Conservation (phyloP, 2,329 filamentous ascomycete genomes). For the Ustulina deusta region DNA sequence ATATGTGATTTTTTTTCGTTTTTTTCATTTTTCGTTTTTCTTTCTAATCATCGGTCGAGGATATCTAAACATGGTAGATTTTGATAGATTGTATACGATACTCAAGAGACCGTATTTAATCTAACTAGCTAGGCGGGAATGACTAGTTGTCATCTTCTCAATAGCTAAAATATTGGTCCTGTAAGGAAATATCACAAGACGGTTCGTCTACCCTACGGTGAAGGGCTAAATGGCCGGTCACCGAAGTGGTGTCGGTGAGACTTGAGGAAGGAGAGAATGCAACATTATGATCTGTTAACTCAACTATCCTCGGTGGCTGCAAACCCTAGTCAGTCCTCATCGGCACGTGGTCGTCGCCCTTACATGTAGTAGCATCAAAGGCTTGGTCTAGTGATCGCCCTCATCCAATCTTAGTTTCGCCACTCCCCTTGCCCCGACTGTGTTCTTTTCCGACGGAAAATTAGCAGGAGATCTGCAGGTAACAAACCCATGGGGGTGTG, state of each 20-base stretch:
- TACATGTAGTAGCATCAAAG: conserved; percentile 22
- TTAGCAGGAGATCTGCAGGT: not conserved
- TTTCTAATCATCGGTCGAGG: not conserved
- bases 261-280: conserved; percentile 5
- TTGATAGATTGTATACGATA: not conserved
- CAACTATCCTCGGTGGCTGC: not conserved
- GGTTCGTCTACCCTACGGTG: not conserved
- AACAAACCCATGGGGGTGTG: conserved; percentile 4
- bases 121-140: too few species aligned
- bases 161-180: not conserved
- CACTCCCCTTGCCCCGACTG: not conserved
- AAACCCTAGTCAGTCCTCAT: not conserved
- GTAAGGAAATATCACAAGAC: not conserved
- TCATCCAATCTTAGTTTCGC: conserved; percentile 18
- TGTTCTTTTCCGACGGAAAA: not conserved
- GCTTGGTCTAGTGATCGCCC: conserved; percentile 9
- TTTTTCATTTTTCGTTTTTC: not conserved
- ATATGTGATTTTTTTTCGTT: not conserved
- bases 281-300: not conserved
- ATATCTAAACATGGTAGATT: not conserved
- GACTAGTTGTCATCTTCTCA: not conserved
- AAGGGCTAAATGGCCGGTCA: not conserved
- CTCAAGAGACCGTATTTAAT: not conserved
- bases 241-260: not conserved
- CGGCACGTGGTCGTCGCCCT: conserved; percentile 23